Base-by-base conservation (phyloP, 257 asterid genomes). In the Nicotiana otophora region DNA sequence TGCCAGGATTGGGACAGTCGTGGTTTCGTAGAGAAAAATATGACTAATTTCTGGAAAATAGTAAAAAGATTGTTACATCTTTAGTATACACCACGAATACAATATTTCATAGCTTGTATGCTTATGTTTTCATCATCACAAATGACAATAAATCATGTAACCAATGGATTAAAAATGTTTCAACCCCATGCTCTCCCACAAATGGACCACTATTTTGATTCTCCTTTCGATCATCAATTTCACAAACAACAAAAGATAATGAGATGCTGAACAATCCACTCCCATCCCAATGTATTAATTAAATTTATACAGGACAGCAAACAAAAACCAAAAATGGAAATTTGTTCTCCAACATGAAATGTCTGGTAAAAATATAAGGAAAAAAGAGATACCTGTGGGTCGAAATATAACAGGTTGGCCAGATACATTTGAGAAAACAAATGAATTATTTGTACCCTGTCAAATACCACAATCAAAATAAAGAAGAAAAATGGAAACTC, bases 401-500 rank as follows among this genome's bases (percentile, higher is more conserved):
- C 92, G 94, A 84, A 87, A 95, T 82, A 93, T 86, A 62, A 84
- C 82, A 84, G 97, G 95, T 83, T 83, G 89, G 61, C 99, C 98
- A 78, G 96, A 90, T 64, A 70, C 84, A 89, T 89, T 88, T 48
- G 98, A 83, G 93, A 95, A 95, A 84, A 95, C 97, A 80, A 95
- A 95, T 14, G 98, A 88, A 84, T 85, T 87, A 75, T 90, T 92
- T 33, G 90, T 86, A 63, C 97, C 99, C 98, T 92, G 91, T 66
- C 70, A 30, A 83, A 86, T 68, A 42, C 80, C 72, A 83, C 57
- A 58, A 55, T 74, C 79, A 48, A 80, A 19, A 84, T 85, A 16
- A 55, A 15, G 65, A 64, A 26, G 42, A 30, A 20, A 48, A 70
- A 74, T 15, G 23, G 80, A 74, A 48, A 15, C 12, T 74, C 42